Conservation (phyloP, 306 rosid species). For the Calophaca sinica region DNA sequence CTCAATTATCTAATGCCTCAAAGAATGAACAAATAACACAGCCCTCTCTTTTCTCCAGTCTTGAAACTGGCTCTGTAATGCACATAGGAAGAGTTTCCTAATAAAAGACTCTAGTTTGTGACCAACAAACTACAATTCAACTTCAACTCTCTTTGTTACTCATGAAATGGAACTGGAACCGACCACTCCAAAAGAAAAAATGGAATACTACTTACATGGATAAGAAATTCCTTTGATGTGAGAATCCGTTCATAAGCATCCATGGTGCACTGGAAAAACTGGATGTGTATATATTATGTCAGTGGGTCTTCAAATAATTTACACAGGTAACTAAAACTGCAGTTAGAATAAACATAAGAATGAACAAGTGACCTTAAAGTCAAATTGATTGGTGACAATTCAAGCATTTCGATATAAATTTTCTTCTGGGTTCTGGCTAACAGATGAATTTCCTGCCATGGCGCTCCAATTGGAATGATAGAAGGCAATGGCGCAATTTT, state of each 20-base stretch:
- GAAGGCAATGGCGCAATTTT: conserved; percentile 61
- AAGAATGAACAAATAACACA: too few relatives aligned
- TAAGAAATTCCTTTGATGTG: conserved; percentile 75
- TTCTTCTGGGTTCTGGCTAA: conserved; percentile 90
- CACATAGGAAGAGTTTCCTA: too few relatives aligned
- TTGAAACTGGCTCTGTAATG: too few relatives aligned
- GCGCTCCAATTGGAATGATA: conserved; percentile 91
- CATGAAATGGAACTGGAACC: conserved; percentile 9
- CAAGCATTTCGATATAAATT: conserved; percentile 84
- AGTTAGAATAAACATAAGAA: conserved; percentile 23
- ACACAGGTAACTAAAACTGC: conserved; percentile 30
- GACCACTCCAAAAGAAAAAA: neutral
- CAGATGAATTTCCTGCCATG: conserved; percentile 93
- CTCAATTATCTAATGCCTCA: too few relatives aligned
- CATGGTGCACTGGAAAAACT: conserved; percentile 97
- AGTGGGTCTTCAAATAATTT: conserved; percentile 28
- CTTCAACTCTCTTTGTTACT: neutral
- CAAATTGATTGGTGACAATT: conserved; percentile 80
- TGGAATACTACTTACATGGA: conserved; percentile 70
- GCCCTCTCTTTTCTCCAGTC: too few relatives aligned
- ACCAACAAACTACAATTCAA: neutral
- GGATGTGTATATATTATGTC: conserved; percentile 47
- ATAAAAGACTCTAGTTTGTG: too few relatives aligned
- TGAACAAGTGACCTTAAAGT: conserved; percentile 68
- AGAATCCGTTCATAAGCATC: conserved; percentile 82